Percentiles rank a stretch among this genome's conserved stretches.
Evolutionary conservation across 2,329 filamentous ascomycete genomes (phyloP).

Genomic region (Massarina eburnea): DNA sequence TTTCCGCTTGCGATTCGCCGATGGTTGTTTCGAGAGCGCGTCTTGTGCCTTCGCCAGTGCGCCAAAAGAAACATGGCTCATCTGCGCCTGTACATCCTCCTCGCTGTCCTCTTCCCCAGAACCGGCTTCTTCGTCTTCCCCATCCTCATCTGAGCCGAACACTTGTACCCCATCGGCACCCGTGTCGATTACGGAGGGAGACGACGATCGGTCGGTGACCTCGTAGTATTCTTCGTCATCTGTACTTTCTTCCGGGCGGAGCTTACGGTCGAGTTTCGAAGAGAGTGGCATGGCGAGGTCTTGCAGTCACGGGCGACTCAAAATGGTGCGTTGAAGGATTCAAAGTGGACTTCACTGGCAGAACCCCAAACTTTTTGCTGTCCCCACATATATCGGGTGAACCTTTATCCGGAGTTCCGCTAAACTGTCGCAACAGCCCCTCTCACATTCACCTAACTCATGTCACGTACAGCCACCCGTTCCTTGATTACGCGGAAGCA

Average conservation of each 20-base stretch:
- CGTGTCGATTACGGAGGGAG: slow-evolving; percentile 44
- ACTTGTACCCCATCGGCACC: slow-evolving; percentile 38
- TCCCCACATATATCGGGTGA: slow-evolving; percentile 2
- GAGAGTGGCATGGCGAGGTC: slow-evolving; percentile 33
- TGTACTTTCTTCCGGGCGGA: slow-evolving; percentile 39
- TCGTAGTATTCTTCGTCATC: slow-evolving; percentile 44
- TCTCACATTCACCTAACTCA: no score
- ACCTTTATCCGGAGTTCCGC: background rate
- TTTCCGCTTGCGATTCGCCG: slow-evolving; percentile 45
- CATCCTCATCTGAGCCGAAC: slow-evolving; percentile 37
- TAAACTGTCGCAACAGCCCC: no score
- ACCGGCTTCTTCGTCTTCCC: slow-evolving; percentile 26
- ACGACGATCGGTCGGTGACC: slow-evolving; percentile 43
- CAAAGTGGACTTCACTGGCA: background rate
- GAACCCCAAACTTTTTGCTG: background rate
- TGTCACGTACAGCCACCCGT: no score
- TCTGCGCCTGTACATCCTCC: slow-evolving; percentile 46
- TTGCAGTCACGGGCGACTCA: background rate
- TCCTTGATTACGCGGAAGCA: no score
- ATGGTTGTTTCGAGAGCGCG: slow-evolving; percentile 53
- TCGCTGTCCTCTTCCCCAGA: slow-evolving; percentile 43
- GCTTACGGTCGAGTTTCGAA: slow-evolving; percentile 37
- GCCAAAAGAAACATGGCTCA: slow-evolving; percentile 77
- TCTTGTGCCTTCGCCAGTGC: slow-evolving; percentile 86
- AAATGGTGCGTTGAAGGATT: background rate